phyloP scores from a whole-genome alignment of 176 grass and related monocot genomes.

The Eremochloa ophiuroides region DNA sequence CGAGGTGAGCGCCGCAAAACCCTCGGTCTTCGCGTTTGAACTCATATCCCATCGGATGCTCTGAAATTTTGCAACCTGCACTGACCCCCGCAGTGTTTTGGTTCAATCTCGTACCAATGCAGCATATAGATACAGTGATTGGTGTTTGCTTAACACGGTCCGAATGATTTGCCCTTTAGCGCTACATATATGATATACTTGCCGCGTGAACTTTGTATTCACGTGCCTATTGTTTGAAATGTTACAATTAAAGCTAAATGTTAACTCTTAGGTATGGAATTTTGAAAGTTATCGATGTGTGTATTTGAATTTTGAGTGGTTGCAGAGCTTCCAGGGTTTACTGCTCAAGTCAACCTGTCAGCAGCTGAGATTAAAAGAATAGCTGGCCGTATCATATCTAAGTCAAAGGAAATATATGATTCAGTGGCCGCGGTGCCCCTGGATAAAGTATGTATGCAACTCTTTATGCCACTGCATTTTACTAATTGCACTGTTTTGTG shows the following conservation, averaged over 20 bases:
- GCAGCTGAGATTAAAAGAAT: constrained; percentile 66
- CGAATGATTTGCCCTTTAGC: not conserved
- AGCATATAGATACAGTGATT: not conserved
- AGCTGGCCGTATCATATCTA: constrained; percentile 61
- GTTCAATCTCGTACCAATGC: constrained; percentile 17
- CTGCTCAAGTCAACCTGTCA: constrained; percentile 59
- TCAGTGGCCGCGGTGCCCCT: constrained; percentile 71
- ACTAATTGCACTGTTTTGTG: not conserved
- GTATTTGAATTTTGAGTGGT: not conserved
- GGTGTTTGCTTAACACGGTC: not conserved
- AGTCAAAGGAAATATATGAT: constrained; percentile 80
- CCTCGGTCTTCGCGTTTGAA: not conserved
- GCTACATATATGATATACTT: not conserved
- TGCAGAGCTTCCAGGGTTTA: constrained; percentile 75
- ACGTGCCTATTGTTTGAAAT: not conserved
- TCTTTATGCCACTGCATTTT: constrained; percentile 11
- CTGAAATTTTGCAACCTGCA: not conserved
- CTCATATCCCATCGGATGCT: not conserved
- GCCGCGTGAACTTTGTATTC: not conserved
- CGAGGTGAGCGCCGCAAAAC: constrained; percentile 40
- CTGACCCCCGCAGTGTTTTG: not conserved
- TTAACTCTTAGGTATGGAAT: not conserved
- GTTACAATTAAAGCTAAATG: not conserved
- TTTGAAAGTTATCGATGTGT: not conserved
- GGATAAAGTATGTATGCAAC: constrained; percentile 62